phyloP scores from a whole-genome alignment of 371 early-diverging fungal genomes.

The Haplosporangium sp. region DNA sequence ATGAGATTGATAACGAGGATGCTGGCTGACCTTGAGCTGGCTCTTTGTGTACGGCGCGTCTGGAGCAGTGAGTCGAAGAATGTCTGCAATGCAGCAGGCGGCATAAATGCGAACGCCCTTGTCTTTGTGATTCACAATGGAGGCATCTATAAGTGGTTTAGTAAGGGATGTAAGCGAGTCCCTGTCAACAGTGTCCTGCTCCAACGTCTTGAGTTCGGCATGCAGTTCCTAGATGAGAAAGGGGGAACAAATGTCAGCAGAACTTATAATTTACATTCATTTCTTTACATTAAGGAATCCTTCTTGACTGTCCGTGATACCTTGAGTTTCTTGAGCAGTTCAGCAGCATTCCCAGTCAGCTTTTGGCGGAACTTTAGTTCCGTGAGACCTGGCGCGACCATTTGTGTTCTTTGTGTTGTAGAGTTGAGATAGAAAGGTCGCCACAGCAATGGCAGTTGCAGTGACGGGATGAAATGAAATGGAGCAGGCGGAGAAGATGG shows the following conservation, averaged over 20 bases:
- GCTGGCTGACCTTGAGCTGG: slow-evolving; percentile 72
- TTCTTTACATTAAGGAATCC: background rate
- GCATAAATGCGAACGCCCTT: slow-evolving; percentile 79
- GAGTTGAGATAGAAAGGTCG: background rate
- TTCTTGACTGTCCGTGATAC: slow-evolving; percentile 9
- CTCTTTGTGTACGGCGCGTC: slow-evolving; percentile 85
- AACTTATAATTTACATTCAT: too few relatives aligned
- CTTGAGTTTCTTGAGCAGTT: slow-evolving; percentile 48
- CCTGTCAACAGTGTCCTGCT: slow-evolving; percentile 75
- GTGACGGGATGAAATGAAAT: background rate
- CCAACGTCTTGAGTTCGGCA: slow-evolving; percentile 69
- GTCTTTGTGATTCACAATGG: slow-evolving; percentile 82
- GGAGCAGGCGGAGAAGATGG: too few relatives aligned
- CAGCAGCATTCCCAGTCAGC: slow-evolving; percentile 26
- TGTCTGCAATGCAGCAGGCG: slow-evolving; percentile 92
- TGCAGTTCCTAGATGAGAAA: slow-evolving; percentile 68
- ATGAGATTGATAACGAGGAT: background rate
- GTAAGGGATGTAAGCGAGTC: slow-evolving; percentile 73
- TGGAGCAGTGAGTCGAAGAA: slow-evolving; percentile 92
- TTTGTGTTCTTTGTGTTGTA: background rate
- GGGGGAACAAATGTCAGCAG: too few relatives aligned
- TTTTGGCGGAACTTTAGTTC: slow-evolving; percentile 39
- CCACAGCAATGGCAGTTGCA: background rate
- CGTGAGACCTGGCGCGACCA: slow-evolving; percentile 35
- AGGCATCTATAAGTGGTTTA: slow-evolving; percentile 73